Base-by-base conservation (phyloP, 164 flowering plant species). In the Euptelea pleiosperma region DNA sequence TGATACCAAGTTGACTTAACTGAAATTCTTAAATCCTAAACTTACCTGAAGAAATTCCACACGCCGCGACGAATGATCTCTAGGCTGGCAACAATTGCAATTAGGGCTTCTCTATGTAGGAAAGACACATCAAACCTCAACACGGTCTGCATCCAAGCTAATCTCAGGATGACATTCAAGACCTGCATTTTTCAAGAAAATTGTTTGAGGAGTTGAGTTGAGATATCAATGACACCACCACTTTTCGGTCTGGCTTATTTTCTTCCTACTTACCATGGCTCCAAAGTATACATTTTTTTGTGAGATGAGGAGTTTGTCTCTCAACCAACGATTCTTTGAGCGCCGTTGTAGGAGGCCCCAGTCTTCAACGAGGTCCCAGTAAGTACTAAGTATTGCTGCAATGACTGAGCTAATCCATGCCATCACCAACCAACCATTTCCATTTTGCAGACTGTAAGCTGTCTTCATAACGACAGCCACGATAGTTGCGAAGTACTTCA, bases 11-110 rank as follows among this genome's bases (percentile, higher is more conserved):
- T n/a, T n/a, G n/a, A 22, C 5, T 6, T n/a, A n/a, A n/a, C n/a
- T n/a, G n/a, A n/a, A 46, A 10, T 29, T 21, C n/a, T 12, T 8
- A 41, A 41, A 24, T 6, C 51, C 11, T 61, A 1, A 33, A 33
- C 25, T 1, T 66, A 84, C 90, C 90, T 79, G 78, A 85, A 85
- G 69, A 85, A 82, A 49, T 78, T 85, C 88, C 88, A 85, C 0
- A 85, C 63, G 45, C 88, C 88, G 7, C 91, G 82, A 24, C 87
- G 81, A 55, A 85, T 54, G 56, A 85, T 81, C 70, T 85, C 91
- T 6, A 85, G 62, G 64, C 79, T 49, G 18, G 91, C 84, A 22
- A 79, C 69, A 18, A 70, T 57, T 3, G 82, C 22, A 19, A 59
- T 25, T 41, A 72, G 15, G 4, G 80, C 61, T 48, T 73, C 39